phyloP scores from a whole-genome alignment of 2,329 filamentous ascomycete genomes.

The Monosporascus sp. region DNA sequence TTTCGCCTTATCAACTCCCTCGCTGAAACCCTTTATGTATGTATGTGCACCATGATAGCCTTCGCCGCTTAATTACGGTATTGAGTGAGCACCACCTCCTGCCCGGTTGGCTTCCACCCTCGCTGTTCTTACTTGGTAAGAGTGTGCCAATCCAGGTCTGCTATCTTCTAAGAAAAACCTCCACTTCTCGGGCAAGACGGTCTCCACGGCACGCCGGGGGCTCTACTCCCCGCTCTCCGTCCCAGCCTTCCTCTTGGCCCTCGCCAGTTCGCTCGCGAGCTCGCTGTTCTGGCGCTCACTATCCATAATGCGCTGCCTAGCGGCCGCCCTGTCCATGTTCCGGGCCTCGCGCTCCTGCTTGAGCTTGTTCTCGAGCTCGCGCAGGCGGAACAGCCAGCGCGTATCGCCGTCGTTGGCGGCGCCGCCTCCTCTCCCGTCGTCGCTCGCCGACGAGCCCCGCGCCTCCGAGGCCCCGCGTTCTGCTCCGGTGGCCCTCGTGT shows the following conservation, averaged over 20 bases:
- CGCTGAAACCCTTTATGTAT: too few species aligned
- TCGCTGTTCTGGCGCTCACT: conserved; percentile 27
- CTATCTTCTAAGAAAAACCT: too few species aligned
- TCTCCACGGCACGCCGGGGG: too few species aligned
- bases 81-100: too few species aligned
- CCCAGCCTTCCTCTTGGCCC: conserved; percentile 20
- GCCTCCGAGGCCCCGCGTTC: conserved; percentile 13
- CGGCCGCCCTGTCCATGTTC: conserved; percentile 76
- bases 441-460: conserved; percentile 16
- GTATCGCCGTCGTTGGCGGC: conserved; percentile 47
- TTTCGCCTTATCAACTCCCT: too few species aligned
- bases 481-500: conserved; percentile 7
- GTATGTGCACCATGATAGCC: too few species aligned
- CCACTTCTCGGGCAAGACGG: too few species aligned
- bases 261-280: conserved; percentile 24
- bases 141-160: too few species aligned
- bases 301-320: conserved; percentile 58
- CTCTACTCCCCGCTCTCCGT: conserved; percentile 11
- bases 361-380: conserved; percentile 81
- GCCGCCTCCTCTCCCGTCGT: conserved; percentile 8
- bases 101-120: too few species aligned
- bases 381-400: conserved; percentile 77
- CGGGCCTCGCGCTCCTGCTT: conserved; percentile 87
- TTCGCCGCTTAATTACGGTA: too few species aligned
- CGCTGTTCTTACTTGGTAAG: too few species aligned